Evolutionary conservation across 2,329 filamentous ascomycete genomes (phyloP), one percentile per base, ranked within the genome.

Genomic region (Monosporascus sp.): DNA sequence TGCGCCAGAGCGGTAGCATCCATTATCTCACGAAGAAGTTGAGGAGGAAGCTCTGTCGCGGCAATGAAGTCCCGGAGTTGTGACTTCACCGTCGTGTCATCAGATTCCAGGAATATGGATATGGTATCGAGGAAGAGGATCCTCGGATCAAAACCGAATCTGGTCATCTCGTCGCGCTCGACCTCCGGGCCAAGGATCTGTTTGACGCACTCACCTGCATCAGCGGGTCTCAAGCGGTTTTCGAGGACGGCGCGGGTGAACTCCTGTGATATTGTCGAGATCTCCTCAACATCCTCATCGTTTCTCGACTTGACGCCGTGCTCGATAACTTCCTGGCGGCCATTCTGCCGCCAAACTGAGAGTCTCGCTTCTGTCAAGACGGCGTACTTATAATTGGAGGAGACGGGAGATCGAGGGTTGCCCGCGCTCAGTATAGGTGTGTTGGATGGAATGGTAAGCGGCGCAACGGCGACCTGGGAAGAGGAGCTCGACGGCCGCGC

Each of bases 91-190:
- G 75, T 66, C 2, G 68, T 68, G 5, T 83, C 77, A 59, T 91
- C 87, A 37, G 83, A 78, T 51, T 95, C 89, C 55, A 88, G 82
- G 51, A 94, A 80, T 55, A 94, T 85, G 3, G 89, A 89, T 37
- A 97, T 73, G 0, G 85, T 89, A 70, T 96, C 92, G 58, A 96
- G 81, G 64, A 97, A 94, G 18, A 92, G 74, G 3, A 84, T 84
- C 51, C 84, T 80, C 4, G 84, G 74, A 63, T 88, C 84, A 59
- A 88, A 81, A 31, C 70, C 70, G 57, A 68, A 78, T 55, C 63
- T 74, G 67, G 60, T 54, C 26, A 52, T 58, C 59, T 78, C 74
- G 51, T 78, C 74, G 51, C 79, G 76, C 35, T 75, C 72, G 53
- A 74, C 70, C 56, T 82, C 76, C 52, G 80, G 74, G 18, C 80